Percentiles rank a stretch among this genome's conserved stretches.
Evolutionary conservation across 306 rosid genomes (phyloP).

Genomic region (Hippophae rhamnoides): DNA sequence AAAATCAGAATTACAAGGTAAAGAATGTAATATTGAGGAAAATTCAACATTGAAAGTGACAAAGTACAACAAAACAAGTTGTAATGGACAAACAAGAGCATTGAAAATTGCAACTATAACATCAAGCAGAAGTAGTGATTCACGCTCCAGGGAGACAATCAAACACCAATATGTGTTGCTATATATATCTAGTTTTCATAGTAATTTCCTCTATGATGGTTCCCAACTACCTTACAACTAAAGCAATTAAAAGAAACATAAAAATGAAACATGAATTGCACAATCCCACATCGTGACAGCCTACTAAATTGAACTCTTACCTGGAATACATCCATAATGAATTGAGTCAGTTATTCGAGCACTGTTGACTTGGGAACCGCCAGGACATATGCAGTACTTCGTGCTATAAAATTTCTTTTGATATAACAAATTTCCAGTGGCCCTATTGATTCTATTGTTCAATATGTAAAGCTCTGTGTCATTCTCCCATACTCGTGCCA

Average conservation of each 20-base stretch:
- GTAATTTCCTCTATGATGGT: no score
- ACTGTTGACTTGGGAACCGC: constrained; percentile 98
- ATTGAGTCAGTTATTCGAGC: constrained; percentile 91
- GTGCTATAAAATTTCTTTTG: constrained; percentile 81
- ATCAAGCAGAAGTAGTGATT: no score
- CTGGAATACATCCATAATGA: constrained; percentile 97
- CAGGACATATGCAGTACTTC: constrained; percentile 93
- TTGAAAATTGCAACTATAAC: no score
- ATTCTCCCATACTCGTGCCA: constrained; percentile 92
- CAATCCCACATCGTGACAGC: background rate
- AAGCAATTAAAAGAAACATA: background rate
- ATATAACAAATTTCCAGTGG: constrained; percentile 68
- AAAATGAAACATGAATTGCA: background rate
- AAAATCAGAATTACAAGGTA: constrained; percentile 11
- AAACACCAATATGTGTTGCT: no score
- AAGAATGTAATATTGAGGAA: background rate
- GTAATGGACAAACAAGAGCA: no score
- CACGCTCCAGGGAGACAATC: no score
- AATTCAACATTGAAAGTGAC: no score
- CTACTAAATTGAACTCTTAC: constrained; percentile 29
- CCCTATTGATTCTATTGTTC: constrained; percentile 84
- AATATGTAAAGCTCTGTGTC: constrained; percentile 90
- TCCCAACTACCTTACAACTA: background rate
- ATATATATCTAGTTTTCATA: no score
- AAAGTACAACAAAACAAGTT: no score